Evolutionary conservation across 352 stramenopile genomes (phyloP).

Genomic region (Phytophthora lateralis): DNA sequence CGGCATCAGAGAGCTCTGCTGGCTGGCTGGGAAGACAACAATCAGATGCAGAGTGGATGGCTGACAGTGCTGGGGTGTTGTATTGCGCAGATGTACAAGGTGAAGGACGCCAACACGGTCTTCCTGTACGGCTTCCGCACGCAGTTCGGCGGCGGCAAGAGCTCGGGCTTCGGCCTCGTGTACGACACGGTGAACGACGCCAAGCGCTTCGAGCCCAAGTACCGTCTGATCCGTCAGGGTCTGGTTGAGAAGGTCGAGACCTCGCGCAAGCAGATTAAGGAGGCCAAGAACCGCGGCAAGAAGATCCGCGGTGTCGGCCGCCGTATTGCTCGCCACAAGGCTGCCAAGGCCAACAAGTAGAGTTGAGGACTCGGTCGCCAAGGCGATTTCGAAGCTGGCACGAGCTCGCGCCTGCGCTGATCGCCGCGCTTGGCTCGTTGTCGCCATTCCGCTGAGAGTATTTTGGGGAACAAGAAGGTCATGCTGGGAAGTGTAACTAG

Average conservation of each 20-base stretch:
- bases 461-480: slow-evolving; percentile 55
- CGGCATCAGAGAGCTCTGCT: slow-evolving; percentile 1
- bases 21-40: slow-evolving; percentile 17
- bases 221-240: slow-evolving; percentile 94
- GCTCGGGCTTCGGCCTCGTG: slow-evolving; percentile 98
- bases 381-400: slow-evolving; percentile 32
- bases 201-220: slow-evolving; percentile 99
- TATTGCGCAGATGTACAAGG: slow-evolving; percentile 93
- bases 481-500: slow-evolving; percentile 61
- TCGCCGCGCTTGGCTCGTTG: slow-evolving; percentile 33
- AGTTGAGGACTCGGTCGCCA: slow-evolving; percentile 40
- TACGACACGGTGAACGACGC: slow-evolving; percentile 98
- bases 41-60: slow-evolving; percentile 15
- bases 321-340: slow-evolving; percentile 99
- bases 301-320: slow-evolving; percentile 98
- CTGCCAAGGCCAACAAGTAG: slow-evolving; percentile 97
- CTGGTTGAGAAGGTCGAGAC: slow-evolving; percentile 95
- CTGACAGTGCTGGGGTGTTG: slow-evolving; percentile 21
- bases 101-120: slow-evolving; percentile 95
- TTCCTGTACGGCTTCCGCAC: slow-evolving; percentile 98
- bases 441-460: slow-evolving; percentile 47
- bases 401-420: slow-evolving; percentile 23
- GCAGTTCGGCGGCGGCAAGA: slow-evolving; percentile 98
- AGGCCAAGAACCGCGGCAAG: slow-evolving; percentile 98
- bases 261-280: slow-evolving; percentile 99